These are phyloP conservation scores for Raddia distichophylla DNA, from an alignment of 176 grass and related monocot species.

Conservation along the genomic window DNA sequence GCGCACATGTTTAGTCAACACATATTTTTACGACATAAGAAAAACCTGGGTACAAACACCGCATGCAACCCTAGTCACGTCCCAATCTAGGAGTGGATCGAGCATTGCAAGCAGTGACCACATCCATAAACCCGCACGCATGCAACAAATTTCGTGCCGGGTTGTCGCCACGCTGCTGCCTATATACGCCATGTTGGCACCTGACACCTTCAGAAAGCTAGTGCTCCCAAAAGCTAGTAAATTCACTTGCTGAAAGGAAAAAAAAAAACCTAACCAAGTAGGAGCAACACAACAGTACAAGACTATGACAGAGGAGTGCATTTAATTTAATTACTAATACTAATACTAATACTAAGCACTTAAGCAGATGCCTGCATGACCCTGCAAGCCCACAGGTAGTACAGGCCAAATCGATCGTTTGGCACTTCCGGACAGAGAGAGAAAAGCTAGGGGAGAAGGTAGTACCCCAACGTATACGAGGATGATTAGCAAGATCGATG, in stretches of 20 bases:
- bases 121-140: too few species aligned
- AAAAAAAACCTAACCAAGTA: neutral
- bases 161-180: neutral
- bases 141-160: neutral
- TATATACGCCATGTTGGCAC: neutral
- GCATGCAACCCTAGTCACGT: neutral
- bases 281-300: neutral
- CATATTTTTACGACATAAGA: neutral
- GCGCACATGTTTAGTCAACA: too few species aligned
- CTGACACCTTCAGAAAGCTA: neutral
- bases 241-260: neutral
- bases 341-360: too few species aligned
- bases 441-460: neutral
- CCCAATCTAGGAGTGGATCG: neutral
- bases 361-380: neutral
- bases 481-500: conserved; percentile 30
- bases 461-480: conserved; percentile 24
- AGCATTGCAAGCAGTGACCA: neutral
- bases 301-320: too few species aligned
- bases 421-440: neutral
- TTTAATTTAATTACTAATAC: too few species aligned
- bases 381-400: conserved; percentile 35
- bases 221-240: neutral
- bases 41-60: neutral
- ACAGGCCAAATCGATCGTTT: conserved; percentile 39